These are phyloP conservation scores for Daedalea quercina DNA, from an alignment of 768 basidiomycete genomes.

Conservation along the genomic window DNA sequence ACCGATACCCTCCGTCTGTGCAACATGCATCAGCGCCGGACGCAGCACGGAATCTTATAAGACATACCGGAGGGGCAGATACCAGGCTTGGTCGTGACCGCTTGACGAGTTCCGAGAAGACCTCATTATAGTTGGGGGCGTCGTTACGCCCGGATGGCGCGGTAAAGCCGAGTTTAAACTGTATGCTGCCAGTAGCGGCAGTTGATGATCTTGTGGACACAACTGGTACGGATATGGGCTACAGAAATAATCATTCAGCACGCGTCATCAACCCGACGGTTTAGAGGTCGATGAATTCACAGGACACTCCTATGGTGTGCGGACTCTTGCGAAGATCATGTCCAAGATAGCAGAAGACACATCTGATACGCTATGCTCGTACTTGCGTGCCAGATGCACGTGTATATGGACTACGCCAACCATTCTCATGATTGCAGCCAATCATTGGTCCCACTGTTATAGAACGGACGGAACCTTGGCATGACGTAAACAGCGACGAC, in stretches of 20 bases:
- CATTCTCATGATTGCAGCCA: too few species aligned
- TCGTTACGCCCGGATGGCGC: constrained; percentile 33
- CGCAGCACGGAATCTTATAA: neutral
- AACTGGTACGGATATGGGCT: constrained; percentile 43
- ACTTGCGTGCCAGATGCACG: too few species aligned
- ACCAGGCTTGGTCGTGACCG: constrained; percentile 60
- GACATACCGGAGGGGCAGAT: constrained; percentile 70
- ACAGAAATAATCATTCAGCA: constrained; percentile 2
- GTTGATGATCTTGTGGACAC: constrained; percentile 41
- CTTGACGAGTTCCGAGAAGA: constrained; percentile 59
- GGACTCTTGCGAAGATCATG: too few species aligned
- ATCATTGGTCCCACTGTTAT: too few species aligned
- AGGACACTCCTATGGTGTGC: too few species aligned
- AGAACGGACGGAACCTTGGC: too few species aligned
- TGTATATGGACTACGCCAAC: too few species aligned
- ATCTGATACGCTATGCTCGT: too few species aligned
- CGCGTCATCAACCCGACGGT: too few species aligned
- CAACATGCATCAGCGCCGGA: neutral
- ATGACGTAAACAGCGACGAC: too few species aligned
- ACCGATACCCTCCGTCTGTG: constrained; percentile 79
- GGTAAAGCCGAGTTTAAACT: constrained; percentile 58
- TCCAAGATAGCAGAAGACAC: too few species aligned
- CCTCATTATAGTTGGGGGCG: constrained; percentile 47
- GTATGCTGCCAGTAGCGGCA: constrained; percentile 44
- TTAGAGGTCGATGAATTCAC: too few species aligned